A percentile compares a stretch with the other conserved stretches of the same genome.
Conservation (phyloP, 352 stramenopile species). For the Phytophthora palmivora region DNA sequence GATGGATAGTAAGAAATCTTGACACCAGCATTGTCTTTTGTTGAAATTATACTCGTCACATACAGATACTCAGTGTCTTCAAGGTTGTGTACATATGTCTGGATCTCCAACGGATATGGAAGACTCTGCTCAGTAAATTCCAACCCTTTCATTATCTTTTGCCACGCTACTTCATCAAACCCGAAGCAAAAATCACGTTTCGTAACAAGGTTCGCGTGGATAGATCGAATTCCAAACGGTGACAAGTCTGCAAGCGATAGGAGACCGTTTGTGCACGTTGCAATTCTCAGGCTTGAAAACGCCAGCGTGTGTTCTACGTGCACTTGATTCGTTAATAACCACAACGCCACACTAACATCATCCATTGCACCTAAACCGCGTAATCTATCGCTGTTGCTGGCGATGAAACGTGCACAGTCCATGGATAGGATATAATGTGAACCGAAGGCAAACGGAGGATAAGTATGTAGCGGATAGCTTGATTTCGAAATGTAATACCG, state of each 20-base stretch:
- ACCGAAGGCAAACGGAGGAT: conserved; percentile 53
- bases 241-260: conserved; percentile 60
- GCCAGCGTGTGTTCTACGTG: conserved; percentile 31
- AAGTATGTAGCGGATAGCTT: conserved; percentile 33
- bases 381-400: conserved; percentile 35
- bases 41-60: conserved; percentile 18
- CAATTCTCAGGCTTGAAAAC: conserved; percentile 21
- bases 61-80: conserved; percentile 8
- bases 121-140: background rate
- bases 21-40: background rate
- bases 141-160: background rate
- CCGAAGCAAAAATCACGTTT: conserved; percentile 20
- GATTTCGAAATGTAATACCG: conserved; percentile 47
- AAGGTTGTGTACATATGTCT: conserved; percentile 35
- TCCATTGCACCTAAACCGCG: conserved; percentile 47
- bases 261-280: conserved; percentile 35
- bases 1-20: conserved; percentile 24
- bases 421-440: conserved; percentile 59
- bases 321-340: conserved; percentile 64
- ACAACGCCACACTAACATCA: conserved; percentile 65
- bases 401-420: conserved; percentile 56
- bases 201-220: conserved; percentile 50
- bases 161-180: conserved; percentile 39
- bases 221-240: conserved; percentile 39
- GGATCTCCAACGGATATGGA: conserved; percentile 12